A percentile compares a stretch with the other conserved stretches of the same genome.
phyloP scores from a whole-genome alignment of 768 basidiomycete genomes.

The Lyophyllum decastes region DNA sequence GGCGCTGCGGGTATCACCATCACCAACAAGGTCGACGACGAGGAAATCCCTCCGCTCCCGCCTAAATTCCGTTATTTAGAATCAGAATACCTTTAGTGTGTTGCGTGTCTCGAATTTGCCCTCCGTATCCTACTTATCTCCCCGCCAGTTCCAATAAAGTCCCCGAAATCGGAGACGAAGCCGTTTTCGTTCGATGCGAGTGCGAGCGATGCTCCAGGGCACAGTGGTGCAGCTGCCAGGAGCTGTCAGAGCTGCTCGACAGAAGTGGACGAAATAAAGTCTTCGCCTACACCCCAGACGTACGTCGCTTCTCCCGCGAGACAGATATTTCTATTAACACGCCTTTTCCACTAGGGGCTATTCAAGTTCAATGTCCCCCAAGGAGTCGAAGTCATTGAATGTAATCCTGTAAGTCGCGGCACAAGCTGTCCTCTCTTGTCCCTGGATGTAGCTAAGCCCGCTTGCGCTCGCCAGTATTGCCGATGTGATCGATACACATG shows the following conservation, averaged over 20 bases:
- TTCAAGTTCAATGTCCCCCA: conserved; percentile 44
- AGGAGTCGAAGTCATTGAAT: conserved; percentile 62
- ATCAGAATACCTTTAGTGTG: conserved; percentile 51
- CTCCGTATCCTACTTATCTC: no score
- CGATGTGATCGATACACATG: conserved; percentile 42
- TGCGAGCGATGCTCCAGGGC: conserved; percentile 39
- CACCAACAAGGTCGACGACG: conserved; percentile 42
- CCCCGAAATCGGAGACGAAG: conserved; percentile 19
- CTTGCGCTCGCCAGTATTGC: conserved; percentile 38
- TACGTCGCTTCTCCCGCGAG: no score
- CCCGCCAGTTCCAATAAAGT: conserved; percentile 20
- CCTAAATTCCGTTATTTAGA: conserved; percentile 55
- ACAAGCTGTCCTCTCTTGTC: no score
- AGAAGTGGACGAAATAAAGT: conserved; percentile 21
- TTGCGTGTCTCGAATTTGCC: no score
- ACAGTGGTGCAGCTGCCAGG: conserved; percentile 50
- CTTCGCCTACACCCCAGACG: conserved; percentile 47
- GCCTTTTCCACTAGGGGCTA: conserved; percentile 42
- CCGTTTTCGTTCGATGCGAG: conserved; percentile 43
- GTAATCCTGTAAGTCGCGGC: conserved; percentile 58
- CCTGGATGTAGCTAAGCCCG: no score
- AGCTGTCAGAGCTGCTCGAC: conserved; percentile 38
- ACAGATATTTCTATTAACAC: no score
- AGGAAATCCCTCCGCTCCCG: conserved; percentile 44
- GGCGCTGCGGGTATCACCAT: conserved; percentile 37